Conservation (phyloP, 176 grass and related monocot species). For the Oryza meyeriana region DNA sequence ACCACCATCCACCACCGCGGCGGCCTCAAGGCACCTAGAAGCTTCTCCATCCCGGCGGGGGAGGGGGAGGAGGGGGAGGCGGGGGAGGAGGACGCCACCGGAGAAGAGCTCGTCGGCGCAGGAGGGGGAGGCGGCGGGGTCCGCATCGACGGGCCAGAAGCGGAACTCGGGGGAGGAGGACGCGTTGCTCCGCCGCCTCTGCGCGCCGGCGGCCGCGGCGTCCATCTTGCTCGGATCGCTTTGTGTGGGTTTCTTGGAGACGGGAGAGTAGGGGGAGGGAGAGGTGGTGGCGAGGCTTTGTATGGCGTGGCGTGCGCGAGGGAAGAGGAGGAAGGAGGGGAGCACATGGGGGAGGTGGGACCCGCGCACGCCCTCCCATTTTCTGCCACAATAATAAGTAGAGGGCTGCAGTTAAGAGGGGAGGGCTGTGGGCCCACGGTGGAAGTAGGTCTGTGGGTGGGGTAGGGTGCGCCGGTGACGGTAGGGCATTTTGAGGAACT, state of each 20-base stretch:
- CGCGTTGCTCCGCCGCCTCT: conserved; percentile 40
- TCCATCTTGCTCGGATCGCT: not conserved
- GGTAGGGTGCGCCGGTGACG: no score
- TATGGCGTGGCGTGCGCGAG: not conserved
- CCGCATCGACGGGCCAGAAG: conserved; percentile 62
- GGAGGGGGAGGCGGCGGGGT: conserved; percentile 26
- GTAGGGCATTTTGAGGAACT: not conserved
- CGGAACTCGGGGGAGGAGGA: conserved; percentile 68
- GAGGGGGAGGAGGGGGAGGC: not conserved
- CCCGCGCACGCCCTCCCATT: conserved; percentile 24
- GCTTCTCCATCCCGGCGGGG: no score
- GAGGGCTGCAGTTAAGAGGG: not conserved
- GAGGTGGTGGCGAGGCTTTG: conserved; percentile 7
- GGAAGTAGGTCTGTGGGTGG: not conserved
- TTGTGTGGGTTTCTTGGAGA: not conserved
- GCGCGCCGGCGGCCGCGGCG: not conserved
- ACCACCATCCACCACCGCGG: no score
- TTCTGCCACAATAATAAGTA: conserved; percentile 3
- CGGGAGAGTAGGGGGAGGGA: not conserved
- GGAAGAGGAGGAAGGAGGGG: not conserved
- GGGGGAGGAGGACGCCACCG: conserved; percentile 54
- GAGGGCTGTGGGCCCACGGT: not conserved
- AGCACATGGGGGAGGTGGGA: conserved; percentile 40
- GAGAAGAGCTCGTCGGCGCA: conserved; percentile 78
- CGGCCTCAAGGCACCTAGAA: no score